These are phyloP conservation scores for Oxalis stricta DNA, from an alignment of 441 rosid species.

Conservation along the genomic window DNA sequence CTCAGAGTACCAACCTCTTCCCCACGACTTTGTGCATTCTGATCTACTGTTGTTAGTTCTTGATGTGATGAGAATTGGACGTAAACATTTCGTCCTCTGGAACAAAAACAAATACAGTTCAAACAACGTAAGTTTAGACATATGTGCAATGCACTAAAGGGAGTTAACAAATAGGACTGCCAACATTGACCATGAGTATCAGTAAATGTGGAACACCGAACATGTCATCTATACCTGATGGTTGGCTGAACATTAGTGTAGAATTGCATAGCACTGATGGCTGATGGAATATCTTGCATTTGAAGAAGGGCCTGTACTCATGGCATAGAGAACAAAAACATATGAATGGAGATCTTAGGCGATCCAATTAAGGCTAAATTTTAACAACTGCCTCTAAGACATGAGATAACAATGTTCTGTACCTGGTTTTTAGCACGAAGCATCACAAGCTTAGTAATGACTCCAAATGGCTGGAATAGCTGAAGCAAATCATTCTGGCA, in stretches of 20 bases:
- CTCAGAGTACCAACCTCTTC: slow-evolving; percentile 65
- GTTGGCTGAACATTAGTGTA: slow-evolving; percentile 77
- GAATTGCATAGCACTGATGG: slow-evolving; percentile 70
- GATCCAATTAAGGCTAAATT: background rate
- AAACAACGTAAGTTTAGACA: too few relatives aligned
- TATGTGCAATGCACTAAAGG: too few relatives aligned
- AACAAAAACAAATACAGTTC: background rate
- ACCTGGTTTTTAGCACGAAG: slow-evolving; percentile 99
- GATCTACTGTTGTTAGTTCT: slow-evolving; percentile 91
- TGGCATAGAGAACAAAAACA: background rate
- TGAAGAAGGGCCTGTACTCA: slow-evolving; percentile 78
- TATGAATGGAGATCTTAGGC: background rate
- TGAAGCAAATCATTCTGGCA: slow-evolving; percentile 89
- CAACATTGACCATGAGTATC: too few relatives aligned
- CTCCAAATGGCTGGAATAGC: slow-evolving; percentile 97
- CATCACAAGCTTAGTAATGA: slow-evolving; percentile 93
- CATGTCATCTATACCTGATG: slow-evolving; percentile 40
- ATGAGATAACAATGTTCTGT: slow-evolving; percentile 3
- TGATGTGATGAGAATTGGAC: slow-evolving; percentile 95
- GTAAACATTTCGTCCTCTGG: slow-evolving; percentile 96
- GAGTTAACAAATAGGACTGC: too few relatives aligned
- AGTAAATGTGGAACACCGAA: too few relatives aligned
- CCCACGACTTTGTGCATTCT: slow-evolving; percentile 80
- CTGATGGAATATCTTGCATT: slow-evolving; percentile 93
- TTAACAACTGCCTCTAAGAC: slow-evolving; percentile 4